These are phyloP conservation scores for Cystoisospora suis DNA, from an alignment of 169 alveolate species.

Conservation along the genomic window DNA sequence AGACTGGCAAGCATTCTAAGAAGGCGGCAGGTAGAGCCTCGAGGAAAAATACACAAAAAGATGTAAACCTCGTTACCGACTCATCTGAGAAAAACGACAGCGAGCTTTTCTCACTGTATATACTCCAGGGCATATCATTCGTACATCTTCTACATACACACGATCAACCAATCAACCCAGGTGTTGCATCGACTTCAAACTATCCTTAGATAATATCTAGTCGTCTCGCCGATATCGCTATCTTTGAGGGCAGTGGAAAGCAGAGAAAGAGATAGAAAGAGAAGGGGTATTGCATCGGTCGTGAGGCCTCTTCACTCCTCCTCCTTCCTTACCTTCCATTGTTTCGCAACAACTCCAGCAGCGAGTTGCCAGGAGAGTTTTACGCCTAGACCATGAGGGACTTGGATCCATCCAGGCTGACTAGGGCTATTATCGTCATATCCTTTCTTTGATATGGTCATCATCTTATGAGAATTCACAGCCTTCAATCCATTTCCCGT, in stretches of 20 bases:
- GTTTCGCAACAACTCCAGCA: not conserved
- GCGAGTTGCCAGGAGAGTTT: slow-evolving; percentile 27
- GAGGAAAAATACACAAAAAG: too few species aligned
- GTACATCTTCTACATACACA: too few species aligned
- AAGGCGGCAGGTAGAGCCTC: too few species aligned
- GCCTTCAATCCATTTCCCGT: too few species aligned
- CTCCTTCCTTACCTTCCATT: not conserved
- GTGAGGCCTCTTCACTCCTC: not conserved
- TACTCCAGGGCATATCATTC: too few species aligned
- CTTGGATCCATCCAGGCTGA: not conserved
- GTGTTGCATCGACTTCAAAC: not conserved
- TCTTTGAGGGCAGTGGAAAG: not conserved
- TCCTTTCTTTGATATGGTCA: not conserved
- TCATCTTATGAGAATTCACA: too few species aligned
- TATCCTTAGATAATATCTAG: not conserved
- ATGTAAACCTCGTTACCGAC: too few species aligned
- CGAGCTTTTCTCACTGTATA: too few species aligned
- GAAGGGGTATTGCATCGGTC: not conserved
- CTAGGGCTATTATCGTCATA: not conserved
- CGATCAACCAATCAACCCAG: not conserved
- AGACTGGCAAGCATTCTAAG: not conserved
- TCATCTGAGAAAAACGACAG: too few species aligned
- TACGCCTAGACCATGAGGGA: not conserved
- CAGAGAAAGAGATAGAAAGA: too few species aligned
- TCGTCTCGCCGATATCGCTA: not conserved